A percentile compares a stretch with the other conserved stretches of the same genome.
These are phyloP conservation scores for Conticribra weissflogii DNA, from an alignment of 108 stramenopile genomes.

Conservation along the genomic window DNA sequence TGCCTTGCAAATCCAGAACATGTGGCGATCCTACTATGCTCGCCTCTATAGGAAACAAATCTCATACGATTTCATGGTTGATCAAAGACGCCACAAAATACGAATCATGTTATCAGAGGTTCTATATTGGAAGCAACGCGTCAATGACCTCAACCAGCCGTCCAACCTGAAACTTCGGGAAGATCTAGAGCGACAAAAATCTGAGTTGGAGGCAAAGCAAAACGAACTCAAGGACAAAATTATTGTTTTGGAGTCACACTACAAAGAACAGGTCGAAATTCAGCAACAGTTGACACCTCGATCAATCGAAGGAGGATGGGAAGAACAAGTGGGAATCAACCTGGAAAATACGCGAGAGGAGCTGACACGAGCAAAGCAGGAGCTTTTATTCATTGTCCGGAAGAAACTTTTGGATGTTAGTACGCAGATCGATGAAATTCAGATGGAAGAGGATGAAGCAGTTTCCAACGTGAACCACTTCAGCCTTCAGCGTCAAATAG, in stretches of 20 bases:
- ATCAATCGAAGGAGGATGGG: slow-evolving; percentile 37
- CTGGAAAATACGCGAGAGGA: slow-evolving; percentile 37
- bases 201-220: slow-evolving; percentile 13
- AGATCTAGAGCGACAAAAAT: slow-evolving; percentile 21
- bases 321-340: slow-evolving; percentile 44
- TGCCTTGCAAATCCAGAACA: slow-evolving; percentile 36
- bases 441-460: slow-evolving; percentile 19
- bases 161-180: slow-evolving; percentile 19
- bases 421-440: slow-evolving; percentile 13
- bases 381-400: slow-evolving; percentile 35
- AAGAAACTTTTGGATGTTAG: slow-evolving; percentile 17
- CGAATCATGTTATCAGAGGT: slow-evolving; percentile 36
- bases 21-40: slow-evolving; percentile 35
- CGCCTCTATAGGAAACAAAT: slow-evolving; percentile 6
- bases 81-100: slow-evolving; percentile 31
- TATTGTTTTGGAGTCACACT: slow-evolving; percentile 29
- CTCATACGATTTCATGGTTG: slow-evolving; percentile 16
- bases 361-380: slow-evolving; percentile 42
- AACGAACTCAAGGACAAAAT: slow-evolving; percentile 30
- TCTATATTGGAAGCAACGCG: slow-evolving; percentile 31
- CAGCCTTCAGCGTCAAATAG: slow-evolving; percentile 39
- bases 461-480: slow-evolving; percentile 23
- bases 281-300: slow-evolving; percentile 33
- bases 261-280: slow-evolving; percentile 37
- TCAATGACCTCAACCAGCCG: slow-evolving; percentile 24